Evolutionary conservation across 495 filamentous ascomycete species (phyloP).

Genomic region (Penicillium taxi): DNA sequence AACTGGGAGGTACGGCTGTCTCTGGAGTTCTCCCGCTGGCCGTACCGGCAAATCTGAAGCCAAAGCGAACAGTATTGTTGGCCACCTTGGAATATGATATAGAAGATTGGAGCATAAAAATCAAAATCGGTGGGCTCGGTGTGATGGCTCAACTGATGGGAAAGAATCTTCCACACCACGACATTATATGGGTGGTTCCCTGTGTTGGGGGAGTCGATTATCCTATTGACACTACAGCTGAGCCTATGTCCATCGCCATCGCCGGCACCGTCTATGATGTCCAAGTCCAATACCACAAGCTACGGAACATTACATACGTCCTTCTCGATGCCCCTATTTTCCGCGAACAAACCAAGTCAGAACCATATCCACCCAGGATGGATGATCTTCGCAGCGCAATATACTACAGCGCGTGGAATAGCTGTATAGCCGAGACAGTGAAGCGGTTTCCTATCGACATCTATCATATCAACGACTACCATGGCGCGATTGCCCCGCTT

Average conservation of each 20-base stretch:
- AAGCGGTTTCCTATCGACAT: slow-evolving; percentile 56
- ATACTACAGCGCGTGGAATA: slow-evolving; percentile 69
- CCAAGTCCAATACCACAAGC: slow-evolving; percentile 55
- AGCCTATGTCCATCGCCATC: slow-evolving; percentile 59
- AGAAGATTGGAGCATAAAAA: slow-evolving; percentile 63
- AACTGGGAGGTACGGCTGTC: slow-evolving; percentile 37
- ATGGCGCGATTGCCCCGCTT: slow-evolving; percentile 65
- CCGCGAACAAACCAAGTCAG: slow-evolving; percentile 56
- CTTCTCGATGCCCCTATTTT: slow-evolving; percentile 64
- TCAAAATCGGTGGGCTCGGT: slow-evolving; percentile 66
- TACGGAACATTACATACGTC: slow-evolving; percentile 65
- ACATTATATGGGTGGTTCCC: slow-evolving; percentile 69
- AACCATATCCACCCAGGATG: slow-evolving; percentile 67
- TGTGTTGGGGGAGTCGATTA: slow-evolving; percentile 63
- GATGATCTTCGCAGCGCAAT: slow-evolving; percentile 66
- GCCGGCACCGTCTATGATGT: slow-evolving; percentile 57
- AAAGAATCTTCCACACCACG: slow-evolving; percentile 56
- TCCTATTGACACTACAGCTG: slow-evolving; percentile 50
- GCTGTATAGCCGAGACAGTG: slow-evolving; percentile 58
- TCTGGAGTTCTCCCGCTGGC: slow-evolving; percentile 38
- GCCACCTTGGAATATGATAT: slow-evolving; percentile 71
- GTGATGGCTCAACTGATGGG: slow-evolving; percentile 68
- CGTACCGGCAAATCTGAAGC: slow-evolving; percentile 36
- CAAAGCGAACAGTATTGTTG: slow-evolving; percentile 52
- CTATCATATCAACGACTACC: slow-evolving; percentile 79